Conservation (phyloP, 2,329 filamentous ascomycete genomes). For the Amesomyces nigricolor region DNA sequence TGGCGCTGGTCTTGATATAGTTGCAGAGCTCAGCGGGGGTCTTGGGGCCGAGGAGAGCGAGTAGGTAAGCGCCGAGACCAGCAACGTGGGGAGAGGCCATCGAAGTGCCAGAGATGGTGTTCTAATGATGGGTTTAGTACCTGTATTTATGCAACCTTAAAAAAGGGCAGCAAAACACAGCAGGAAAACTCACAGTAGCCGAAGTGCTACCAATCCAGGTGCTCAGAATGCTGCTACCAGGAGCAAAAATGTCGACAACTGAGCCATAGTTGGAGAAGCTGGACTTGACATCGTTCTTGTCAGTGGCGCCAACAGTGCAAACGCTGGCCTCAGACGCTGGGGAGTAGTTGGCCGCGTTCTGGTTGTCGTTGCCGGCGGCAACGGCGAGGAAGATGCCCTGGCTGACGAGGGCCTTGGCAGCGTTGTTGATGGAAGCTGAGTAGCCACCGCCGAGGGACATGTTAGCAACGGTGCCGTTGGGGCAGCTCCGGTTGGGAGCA, state of each 20-base stretch:
- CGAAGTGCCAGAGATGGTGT: constrained; percentile 44
- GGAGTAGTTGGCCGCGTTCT: constrained; percentile 40
- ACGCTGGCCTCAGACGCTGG: constrained; percentile 43
- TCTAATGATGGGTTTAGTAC: constrained; percentile 15
- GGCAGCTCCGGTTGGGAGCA: constrained; percentile 33
- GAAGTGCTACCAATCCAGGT: constrained; percentile 42
- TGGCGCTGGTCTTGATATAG: constrained; percentile 41
- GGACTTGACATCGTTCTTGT: constrained; percentile 36
- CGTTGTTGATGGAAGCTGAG: constrained; percentile 45
- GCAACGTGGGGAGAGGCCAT: constrained; percentile 35
- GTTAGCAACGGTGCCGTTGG: constrained; percentile 45
- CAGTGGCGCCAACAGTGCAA: constrained; percentile 50
- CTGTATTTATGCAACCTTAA: too few relatives aligned
- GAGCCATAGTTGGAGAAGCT: constrained; percentile 49
- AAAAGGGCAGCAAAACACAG: neutral
- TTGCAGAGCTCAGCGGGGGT: constrained; percentile 43
- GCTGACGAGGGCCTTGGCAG: constrained; percentile 41
- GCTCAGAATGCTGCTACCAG: constrained; percentile 42
- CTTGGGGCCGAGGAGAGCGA: constrained; percentile 38
- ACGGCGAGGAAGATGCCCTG: constrained; percentile 49
- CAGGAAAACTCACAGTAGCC: constrained; percentile 22
- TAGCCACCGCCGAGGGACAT: constrained; percentile 50
- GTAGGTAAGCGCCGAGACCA: constrained; percentile 36
- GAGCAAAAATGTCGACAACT: constrained; percentile 47
- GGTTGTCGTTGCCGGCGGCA: constrained; percentile 48